Conservation (phyloP, 371 early-diverging fungal species). For the Gilbertella persicaria region DNA sequence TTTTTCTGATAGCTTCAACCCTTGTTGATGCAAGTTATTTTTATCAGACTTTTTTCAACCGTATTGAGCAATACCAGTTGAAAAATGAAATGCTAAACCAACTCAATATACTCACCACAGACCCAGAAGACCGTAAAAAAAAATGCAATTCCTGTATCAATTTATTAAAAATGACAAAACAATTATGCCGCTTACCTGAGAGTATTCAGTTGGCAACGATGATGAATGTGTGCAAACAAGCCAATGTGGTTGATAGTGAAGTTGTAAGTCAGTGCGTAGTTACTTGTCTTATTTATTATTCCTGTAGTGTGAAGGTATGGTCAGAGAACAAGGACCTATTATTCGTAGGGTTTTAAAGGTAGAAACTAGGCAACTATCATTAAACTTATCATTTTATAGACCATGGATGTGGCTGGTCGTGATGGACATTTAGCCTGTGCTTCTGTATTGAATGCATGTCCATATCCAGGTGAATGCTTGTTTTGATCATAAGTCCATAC, state of each 20-base stretch:
- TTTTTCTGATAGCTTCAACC: too few species aligned
- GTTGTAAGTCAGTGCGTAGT: slow-evolving; percentile 35
- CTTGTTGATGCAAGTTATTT: background rate
- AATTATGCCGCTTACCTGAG: slow-evolving; percentile 40
- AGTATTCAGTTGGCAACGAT: slow-evolving; percentile 28
- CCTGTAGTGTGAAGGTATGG: slow-evolving; percentile 54
- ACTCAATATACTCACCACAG: background rate
- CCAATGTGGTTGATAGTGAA: slow-evolving; percentile 32
- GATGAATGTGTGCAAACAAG: slow-evolving; percentile 35
- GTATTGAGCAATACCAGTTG: background rate
- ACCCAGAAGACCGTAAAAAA: slow-evolving; percentile 12
- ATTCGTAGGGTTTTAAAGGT: slow-evolving; percentile 44
- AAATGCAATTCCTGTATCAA: slow-evolving; percentile 42
- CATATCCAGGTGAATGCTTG: slow-evolving; percentile 41
- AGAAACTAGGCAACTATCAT: background rate
- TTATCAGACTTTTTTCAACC: background rate
- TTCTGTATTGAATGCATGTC: slow-evolving; percentile 43
- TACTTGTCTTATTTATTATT: background rate
- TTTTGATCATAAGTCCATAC: too few species aligned
- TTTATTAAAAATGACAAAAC: slow-evolving; percentile 34
- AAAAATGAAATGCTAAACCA: background rate
- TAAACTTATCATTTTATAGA: slow-evolving; percentile 20
- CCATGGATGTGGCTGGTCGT: slow-evolving; percentile 48
- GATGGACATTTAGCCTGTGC: slow-evolving; percentile 53
- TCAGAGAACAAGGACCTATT: slow-evolving; percentile 51